Conservation (phyloP, 148 eudicot species). For the Amaranthus palmeri region DNA sequence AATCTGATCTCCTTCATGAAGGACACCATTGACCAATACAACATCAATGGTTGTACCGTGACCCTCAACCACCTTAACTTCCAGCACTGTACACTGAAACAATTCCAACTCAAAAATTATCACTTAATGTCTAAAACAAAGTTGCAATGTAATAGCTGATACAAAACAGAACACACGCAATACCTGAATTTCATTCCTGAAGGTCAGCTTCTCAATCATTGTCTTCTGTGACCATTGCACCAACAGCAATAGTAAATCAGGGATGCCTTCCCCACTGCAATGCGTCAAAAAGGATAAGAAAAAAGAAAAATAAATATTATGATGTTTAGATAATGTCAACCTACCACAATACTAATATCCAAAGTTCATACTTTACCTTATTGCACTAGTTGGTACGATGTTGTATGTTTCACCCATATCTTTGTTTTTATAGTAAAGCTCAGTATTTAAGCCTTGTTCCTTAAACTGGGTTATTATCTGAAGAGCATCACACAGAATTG, state of each 20-base stretch:
- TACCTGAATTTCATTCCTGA: constrained; percentile 68
- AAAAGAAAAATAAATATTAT: not conserved
- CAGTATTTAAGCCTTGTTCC: constrained; percentile 91
- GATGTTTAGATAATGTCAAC: not conserved
- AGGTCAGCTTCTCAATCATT: constrained; percentile 74
- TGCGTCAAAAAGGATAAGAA: constrained; percentile 4
- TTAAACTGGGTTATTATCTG: constrained; percentile 78
- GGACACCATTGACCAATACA: constrained; percentile 83
- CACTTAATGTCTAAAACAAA: constrained; percentile 8
- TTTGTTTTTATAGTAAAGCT: constrained; percentile 83
- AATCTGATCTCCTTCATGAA: constrained; percentile 89
- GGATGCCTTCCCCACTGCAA: constrained; percentile 84
- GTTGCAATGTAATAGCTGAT: not conserved
- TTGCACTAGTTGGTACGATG: constrained; percentile 93
- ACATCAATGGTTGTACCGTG: constrained; percentile 93
- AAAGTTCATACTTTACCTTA: constrained; percentile 45
- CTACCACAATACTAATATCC: not conserved
- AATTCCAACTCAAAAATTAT: constrained; percentile 15
- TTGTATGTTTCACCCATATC: constrained; percentile 94
- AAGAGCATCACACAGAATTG: constrained; percentile 4
- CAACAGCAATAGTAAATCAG: constrained; percentile 63
- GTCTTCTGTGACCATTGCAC: constrained; percentile 87
- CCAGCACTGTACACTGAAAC: constrained; percentile 85
- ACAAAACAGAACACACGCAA: constrained; percentile 1
- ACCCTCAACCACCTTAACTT: constrained; percentile 92